These are phyloP conservation scores for Thalassiosira livingstoniorum DNA, from an alignment of 352 stramenopile genomes.

Conservation along the genomic window DNA sequence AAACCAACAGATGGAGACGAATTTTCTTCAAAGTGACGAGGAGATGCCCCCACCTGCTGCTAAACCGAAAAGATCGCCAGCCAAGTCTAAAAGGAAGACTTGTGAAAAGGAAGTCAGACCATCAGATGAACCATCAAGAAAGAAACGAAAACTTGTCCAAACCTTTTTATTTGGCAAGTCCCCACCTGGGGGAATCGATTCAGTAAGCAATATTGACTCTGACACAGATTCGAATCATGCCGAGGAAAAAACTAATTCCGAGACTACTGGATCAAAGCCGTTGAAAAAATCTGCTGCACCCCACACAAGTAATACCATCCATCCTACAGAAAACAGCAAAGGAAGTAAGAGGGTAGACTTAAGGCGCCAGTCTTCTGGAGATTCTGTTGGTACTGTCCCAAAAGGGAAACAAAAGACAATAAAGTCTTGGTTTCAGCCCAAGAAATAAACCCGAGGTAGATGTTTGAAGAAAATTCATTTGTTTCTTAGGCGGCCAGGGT, in stretches of 20 bases:
- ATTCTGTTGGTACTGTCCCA: slow-evolving; percentile 3
- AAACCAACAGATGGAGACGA: not conserved
- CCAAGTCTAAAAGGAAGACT: slow-evolving; percentile 1
- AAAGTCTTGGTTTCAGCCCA: slow-evolving; percentile 46
- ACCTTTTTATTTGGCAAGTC: slow-evolving; percentile 45
- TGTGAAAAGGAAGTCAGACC: slow-evolving; percentile 1
- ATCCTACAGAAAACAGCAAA: not conserved
- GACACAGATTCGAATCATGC: not conserved
- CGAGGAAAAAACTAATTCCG: not conserved
- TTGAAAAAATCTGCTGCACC: not conserved
- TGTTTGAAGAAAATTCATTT: no score
- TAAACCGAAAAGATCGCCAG: not conserved
- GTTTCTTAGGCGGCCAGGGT: no score
- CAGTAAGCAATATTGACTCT: not conserved
- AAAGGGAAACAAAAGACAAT: slow-evolving; percentile 45
- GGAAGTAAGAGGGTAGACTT: not conserved
- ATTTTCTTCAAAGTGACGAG: not conserved
- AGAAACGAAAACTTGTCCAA: slow-evolving; percentile 43
- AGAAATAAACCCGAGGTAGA: no score
- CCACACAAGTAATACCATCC: not conserved
- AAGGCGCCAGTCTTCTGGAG: slow-evolving; percentile 4
- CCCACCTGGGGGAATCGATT: slow-evolving; percentile 13
- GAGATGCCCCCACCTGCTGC: not conserved
- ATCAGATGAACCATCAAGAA: not conserved
- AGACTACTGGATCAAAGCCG: not conserved